Conservation (phyloP, 176 grass and related monocot species). For the Urochloa ruziziensis region DNA sequence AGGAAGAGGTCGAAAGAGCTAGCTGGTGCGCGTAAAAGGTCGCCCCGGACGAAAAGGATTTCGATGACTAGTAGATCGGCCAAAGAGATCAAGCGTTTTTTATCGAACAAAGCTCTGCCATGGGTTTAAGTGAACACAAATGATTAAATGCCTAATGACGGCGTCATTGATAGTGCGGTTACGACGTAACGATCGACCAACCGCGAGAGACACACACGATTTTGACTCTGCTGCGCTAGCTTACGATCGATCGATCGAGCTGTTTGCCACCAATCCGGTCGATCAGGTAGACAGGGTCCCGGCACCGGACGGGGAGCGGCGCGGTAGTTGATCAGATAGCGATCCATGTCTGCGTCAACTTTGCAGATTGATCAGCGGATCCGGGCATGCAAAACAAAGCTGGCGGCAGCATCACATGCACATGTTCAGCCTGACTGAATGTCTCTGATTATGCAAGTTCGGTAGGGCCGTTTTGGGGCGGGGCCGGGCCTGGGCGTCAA, state of each 20-base stretch:
- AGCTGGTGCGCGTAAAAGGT: no score
- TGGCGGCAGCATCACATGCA: neutral
- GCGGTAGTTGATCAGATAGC: constrained; percentile 4
- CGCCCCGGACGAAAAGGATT: no score
- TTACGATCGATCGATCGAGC: neutral
- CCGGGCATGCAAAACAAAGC: neutral
- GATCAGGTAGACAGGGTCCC: constrained; percentile 7
- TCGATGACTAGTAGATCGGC: neutral
- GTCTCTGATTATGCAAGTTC: neutral
- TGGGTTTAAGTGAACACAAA: neutral
- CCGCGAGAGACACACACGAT: neutral
- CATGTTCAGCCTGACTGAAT: neutral
- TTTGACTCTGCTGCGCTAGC: neutral
- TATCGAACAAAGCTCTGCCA: neutral
- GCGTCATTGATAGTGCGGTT: neutral
- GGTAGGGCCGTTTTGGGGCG: neutral
- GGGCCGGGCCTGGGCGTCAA: neutral
- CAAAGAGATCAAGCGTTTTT: no score
- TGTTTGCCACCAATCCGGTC: constrained; percentile 5
- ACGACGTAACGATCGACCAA: constrained; percentile 3
- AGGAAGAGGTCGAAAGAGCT: no score
- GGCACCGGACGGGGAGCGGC: neutral
- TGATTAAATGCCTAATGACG: neutral
- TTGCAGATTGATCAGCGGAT: constrained; percentile 17
- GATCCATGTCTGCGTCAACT: neutral